Percentiles rank a stretch among this genome's conserved stretches.
Conservation (phyloP, 345 rosid species). For the Hypericum perforatum region DNA sequence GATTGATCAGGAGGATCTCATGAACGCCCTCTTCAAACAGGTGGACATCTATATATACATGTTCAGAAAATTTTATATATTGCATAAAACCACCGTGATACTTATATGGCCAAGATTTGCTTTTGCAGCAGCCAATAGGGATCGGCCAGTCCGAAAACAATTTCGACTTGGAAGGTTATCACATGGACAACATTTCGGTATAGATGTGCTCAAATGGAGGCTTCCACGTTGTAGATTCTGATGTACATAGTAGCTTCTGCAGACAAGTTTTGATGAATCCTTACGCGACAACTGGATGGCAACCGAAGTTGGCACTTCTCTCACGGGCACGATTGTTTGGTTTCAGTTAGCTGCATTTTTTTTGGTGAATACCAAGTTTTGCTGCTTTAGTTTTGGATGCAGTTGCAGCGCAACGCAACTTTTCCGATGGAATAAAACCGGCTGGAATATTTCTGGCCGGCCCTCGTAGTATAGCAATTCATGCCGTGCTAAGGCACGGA, state of each 20-base stretch:
- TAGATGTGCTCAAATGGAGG: slow-evolving; percentile 19
- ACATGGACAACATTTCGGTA: slow-evolving; percentile 59
- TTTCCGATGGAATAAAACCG: slow-evolving; percentile 9
- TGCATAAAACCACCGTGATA: no score
- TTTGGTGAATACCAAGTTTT: slow-evolving; percentile 22
- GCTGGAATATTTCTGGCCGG: slow-evolving; percentile 9
- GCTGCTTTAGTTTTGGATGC: slow-evolving; percentile 10
- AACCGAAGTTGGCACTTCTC: background rate
- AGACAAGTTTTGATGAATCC: background rate
- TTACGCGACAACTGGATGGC: no score
- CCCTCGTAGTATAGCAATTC: slow-evolving; percentile 21
- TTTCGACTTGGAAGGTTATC: slow-evolving; percentile 70
- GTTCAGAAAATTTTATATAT: no score
- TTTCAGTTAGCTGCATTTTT: slow-evolving; percentile 15
- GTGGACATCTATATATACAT: slow-evolving; percentile 23
- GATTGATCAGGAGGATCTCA: slow-evolving; percentile 76
- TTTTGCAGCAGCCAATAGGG: slow-evolving; percentile 51
- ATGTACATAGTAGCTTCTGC: slow-evolving; percentile 30
- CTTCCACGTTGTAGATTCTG: slow-evolving; percentile 12
- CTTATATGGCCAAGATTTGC: background rate
- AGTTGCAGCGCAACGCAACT: background rate
- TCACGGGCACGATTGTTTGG: slow-evolving; percentile 10
- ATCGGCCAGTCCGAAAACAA: slow-evolving; percentile 46
- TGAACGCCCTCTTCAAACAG: slow-evolving; percentile 78
- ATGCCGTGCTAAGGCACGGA: slow-evolving; percentile 35